Evolutionary conservation across 768 basidiomycete genomes (phyloP).

Genomic region (Trichaptum fuscoviolaceum): DNA sequence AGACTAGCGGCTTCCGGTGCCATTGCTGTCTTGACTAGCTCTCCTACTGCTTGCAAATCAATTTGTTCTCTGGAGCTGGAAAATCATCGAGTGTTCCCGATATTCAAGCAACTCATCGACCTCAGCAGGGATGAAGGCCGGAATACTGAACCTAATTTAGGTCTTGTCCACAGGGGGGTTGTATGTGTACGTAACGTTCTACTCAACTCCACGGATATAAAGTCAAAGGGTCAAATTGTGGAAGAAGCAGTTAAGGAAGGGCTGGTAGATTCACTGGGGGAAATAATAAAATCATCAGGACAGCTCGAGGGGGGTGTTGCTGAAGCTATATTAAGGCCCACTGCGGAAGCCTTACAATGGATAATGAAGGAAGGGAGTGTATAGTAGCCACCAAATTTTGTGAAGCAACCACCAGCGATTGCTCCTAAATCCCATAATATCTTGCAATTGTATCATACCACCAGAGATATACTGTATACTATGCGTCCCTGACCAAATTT

Average conservation of each 20-base stretch:
- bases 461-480: too few species aligned
- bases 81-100: constrained; percentile 54
- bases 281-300: constrained; percentile 34
- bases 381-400: background rate
- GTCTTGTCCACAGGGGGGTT: constrained; percentile 72
- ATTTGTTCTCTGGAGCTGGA: constrained; percentile 65
- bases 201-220: constrained; percentile 38
- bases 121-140: constrained; percentile 29
- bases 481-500: too few species aligned
- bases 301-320: constrained; percentile 26
- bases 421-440: too few species aligned
- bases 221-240: constrained; percentile 36
- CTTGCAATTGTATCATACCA: too few species aligned
- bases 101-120: constrained; percentile 65
- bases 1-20: constrained; percentile 89
- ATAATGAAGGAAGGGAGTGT: constrained; percentile 23
- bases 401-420: too few species aligned
- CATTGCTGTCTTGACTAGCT: constrained; percentile 71
- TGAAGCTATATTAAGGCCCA: constrained; percentile 39
- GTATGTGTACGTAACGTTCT: constrained; percentile 67
- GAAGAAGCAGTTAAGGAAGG: constrained; percentile 48
- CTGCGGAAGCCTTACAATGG: constrained; percentile 46
- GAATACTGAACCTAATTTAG: constrained; percentile 38
- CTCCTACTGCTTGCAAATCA: constrained; percentile 51
- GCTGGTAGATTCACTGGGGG: constrained; percentile 48